Conservation (phyloP, 2,329 filamentous ascomycete genomes). For the Albifimbria verrucaria region DNA sequence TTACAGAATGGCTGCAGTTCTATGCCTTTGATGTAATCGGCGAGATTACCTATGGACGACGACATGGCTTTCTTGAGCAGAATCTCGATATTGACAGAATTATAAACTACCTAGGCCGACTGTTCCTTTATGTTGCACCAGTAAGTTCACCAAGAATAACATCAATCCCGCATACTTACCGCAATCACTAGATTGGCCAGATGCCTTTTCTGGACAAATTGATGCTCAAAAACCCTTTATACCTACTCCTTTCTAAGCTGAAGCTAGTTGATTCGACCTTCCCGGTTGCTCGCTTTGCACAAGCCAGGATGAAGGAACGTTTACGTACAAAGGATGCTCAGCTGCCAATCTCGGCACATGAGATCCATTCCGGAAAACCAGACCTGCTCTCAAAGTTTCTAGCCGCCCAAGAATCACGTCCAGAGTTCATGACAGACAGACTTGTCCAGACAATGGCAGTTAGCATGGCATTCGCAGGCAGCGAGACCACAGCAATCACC, state of each 20-base stretch:
- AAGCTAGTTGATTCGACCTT: constrained; percentile 67
- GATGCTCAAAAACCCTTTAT: constrained; percentile 72
- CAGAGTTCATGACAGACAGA: constrained; percentile 68
- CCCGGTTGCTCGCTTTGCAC: constrained; percentile 69
- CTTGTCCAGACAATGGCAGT: constrained; percentile 69
- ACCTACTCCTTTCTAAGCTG: constrained; percentile 63
- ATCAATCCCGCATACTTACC: background rate
- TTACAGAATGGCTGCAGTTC: constrained; percentile 72
- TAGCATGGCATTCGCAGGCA: constrained; percentile 72
- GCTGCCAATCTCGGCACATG: constrained; percentile 29
- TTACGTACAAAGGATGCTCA: constrained; percentile 39
- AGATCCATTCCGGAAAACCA: constrained; percentile 37
- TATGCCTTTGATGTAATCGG: constrained; percentile 82
- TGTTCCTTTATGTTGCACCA: constrained; percentile 70
- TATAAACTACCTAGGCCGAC: constrained; percentile 57
- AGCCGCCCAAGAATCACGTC: constrained; percentile 62
- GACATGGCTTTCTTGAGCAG: constrained; percentile 71
- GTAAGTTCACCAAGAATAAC: constrained; percentile 36
- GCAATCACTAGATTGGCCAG: constrained; percentile 58
- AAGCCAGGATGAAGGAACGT: constrained; percentile 63
- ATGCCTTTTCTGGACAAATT: constrained; percentile 68
- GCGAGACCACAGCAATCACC: constrained; percentile 76
- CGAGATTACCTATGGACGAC: constrained; percentile 72
- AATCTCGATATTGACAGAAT: constrained; percentile 75
- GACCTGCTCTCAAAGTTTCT: constrained; percentile 73